Base-by-base conservation (phyloP, 192 early-diverging fungal species). In the Geranomyces variabilis region DNA sequence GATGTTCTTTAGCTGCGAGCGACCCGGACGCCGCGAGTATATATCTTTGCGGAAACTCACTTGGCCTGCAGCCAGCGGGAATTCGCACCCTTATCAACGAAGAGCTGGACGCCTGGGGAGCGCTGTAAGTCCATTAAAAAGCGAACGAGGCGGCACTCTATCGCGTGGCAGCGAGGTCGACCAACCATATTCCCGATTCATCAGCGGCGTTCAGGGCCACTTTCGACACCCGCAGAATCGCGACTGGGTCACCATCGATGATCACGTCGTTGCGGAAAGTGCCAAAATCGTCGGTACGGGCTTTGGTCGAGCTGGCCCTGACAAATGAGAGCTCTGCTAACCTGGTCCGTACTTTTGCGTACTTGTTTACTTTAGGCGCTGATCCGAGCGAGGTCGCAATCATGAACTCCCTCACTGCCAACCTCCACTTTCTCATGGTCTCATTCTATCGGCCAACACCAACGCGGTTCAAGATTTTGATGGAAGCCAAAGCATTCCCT, bases 11-110 rank as follows among this genome's bases (percentile, higher is more conserved):
- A 66, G 76, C 47, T 51, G 67, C 21, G 3, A 45, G 29, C n/a
- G 56, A 51, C 10, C 45, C 53, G 5, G 73, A 76, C 44, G 28
- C 28, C 22, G 76, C 71, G 2, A 24, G 55, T 56, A 77, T 89
- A 14, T 99, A 99, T 77, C 81, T 99, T 56, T 93, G 94, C 77
- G 97, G 97, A 26, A 97, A 99, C 82, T 96, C 94, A 9, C 86
- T 99, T 14, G 95, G 97, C 5, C 82, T 97, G 67, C 83, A 91
- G 76, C 94, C 97, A 36, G 86, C 83, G 45, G 75, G 81, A 14
- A 85, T 92, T 0, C 77, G 84, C 22, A 77, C 79, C 12, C 76
- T 90, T 7, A 73, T 99, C n/a, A 85, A 82, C 49, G 87, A 99
- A 79, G 97, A 99, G 76, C 79, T 99, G 67, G 89, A 96, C 51